Conservation (phyloP, 1,284 basidiomycete genomes). For the Taiwanofungus camphoratus region DNA sequence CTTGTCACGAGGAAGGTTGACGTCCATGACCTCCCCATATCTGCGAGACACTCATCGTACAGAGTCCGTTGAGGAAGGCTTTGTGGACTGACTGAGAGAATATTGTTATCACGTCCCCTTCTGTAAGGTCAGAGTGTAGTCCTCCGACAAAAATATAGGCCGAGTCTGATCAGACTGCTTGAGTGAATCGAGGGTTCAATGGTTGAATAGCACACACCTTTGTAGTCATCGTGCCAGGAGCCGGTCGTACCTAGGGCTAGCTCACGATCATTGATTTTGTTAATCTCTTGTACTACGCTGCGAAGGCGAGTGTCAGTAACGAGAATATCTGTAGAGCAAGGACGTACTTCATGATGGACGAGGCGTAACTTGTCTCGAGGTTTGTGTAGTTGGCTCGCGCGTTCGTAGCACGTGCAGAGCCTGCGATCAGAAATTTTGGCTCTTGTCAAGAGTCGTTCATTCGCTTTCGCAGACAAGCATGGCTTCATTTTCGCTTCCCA, state of each 20-base stretch:
- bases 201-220: slow-evolving; percentile 45
- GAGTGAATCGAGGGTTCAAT: not conserved
- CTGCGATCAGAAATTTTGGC: too few species aligned
- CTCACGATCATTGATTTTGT: slow-evolving; percentile 88
- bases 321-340: not conserved
- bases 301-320: slow-evolving; percentile 2
- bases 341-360: slow-evolving; percentile 58
- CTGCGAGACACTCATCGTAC: slow-evolving; percentile 33
- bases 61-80: not conserved
- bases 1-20: slow-evolving; percentile 92
- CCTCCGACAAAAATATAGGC: slow-evolving; percentile 94
- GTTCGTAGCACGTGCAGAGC: too few species aligned
- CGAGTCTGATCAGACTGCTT: slow-evolving; percentile 55
- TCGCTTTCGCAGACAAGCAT: slow-evolving; percentile 30
- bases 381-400: too few species aligned
- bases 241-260: slow-evolving; percentile 74
- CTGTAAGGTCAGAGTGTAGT: slow-evolving; percentile 81
- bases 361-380: too few species aligned
- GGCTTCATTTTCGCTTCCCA: slow-evolving; percentile 72
- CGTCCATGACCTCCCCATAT: slow-evolving; percentile 93
- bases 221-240: slow-evolving; percentile 98
- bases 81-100: slow-evolving; percentile 84
- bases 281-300: slow-evolving; percentile 91
- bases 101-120: slow-evolving; percentile 96
- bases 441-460: not conserved